Evolutionary conservation across 106 monocot genomes (phyloP).

Genomic region (Platanthera guangdongensis): DNA sequence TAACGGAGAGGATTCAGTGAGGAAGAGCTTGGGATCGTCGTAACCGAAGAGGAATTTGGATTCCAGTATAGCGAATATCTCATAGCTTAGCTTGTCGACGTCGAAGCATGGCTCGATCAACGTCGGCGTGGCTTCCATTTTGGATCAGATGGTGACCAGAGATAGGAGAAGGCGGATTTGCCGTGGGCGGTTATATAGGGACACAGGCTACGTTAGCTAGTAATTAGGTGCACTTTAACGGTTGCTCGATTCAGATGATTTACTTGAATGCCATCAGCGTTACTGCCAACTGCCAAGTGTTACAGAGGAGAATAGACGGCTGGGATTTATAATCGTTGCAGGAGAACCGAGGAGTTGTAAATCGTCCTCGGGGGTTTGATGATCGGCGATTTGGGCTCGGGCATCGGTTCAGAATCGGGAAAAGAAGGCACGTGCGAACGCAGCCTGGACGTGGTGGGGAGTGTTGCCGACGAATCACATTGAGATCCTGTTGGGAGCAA

Average conservation of each 20-base stretch:
- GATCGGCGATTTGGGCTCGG: not conserved
- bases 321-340: too few species aligned
- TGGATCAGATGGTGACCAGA: not conserved
- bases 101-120: slow-evolving; percentile 8
- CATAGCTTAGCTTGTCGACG: slow-evolving; percentile 56
- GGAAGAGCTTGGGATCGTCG: slow-evolving; percentile 20
- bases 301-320: too few species aligned
- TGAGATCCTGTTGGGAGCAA: not conserved
- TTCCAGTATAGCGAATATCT: slow-evolving; percentile 69
- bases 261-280: too few species aligned
- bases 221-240: too few species aligned
- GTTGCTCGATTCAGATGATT: too few species aligned
- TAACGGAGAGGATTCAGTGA: not conserved
- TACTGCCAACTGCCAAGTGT: too few species aligned
- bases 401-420: not conserved
- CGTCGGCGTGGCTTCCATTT: slow-evolving; percentile 2
- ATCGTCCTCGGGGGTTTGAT: not conserved
- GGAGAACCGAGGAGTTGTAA: too few species aligned
- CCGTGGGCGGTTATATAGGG: not conserved
- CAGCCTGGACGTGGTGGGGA: not conserved
- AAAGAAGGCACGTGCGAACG: too few species aligned
- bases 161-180: not conserved
- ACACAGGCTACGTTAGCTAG: too few species aligned
- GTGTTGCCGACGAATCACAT: not conserved
- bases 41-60: slow-evolving; percentile 43